A percentile compares a stretch with the other conserved stretches of the same genome.
Conservation (phyloP, 1,284 basidiomycete genomes). For the Ganoderma meredithae region DNA sequence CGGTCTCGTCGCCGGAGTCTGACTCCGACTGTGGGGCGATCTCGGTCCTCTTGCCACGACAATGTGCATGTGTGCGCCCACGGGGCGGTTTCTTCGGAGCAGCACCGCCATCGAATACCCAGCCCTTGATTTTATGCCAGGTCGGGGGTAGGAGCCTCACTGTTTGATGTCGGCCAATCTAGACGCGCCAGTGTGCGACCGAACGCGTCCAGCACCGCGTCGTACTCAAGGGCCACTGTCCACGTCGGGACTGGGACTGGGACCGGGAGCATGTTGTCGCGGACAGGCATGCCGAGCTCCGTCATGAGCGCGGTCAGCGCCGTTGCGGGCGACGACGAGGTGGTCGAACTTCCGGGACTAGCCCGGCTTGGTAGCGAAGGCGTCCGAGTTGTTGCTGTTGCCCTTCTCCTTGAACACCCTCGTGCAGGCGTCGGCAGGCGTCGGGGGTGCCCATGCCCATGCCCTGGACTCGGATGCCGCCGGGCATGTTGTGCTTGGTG, state of each 20-base stretch:
- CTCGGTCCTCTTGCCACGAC: background rate
- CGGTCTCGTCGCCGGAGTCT: background rate
- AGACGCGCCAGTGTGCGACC: background rate
- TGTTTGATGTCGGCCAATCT: background rate
- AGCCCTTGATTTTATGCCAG: background rate
- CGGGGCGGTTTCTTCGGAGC: background rate
- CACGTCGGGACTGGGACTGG: too few species aligned
- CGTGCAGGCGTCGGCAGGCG: background rate
- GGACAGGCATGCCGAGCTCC: background rate
- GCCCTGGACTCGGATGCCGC: background rate
- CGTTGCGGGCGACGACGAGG: too few species aligned
- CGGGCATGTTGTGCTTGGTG: conserved; percentile 13
- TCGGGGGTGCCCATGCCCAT: background rate
- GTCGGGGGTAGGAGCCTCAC: background rate
- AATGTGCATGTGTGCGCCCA: background rate
- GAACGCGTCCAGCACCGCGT: background rate
- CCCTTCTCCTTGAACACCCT: background rate
- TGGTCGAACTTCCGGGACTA: too few species aligned
- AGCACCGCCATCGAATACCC: background rate
- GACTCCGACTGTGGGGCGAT: background rate
- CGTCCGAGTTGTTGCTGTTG: background rate
- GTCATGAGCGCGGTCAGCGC: background rate
- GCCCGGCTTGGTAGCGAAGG: background rate
- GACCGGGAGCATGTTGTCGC: background rate
- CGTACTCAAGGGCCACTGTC: background rate